Base-by-base conservation (phyloP, 1,284 basidiomycete genomes). In the Cutaneotrichosporon spelunceum region DNA sequence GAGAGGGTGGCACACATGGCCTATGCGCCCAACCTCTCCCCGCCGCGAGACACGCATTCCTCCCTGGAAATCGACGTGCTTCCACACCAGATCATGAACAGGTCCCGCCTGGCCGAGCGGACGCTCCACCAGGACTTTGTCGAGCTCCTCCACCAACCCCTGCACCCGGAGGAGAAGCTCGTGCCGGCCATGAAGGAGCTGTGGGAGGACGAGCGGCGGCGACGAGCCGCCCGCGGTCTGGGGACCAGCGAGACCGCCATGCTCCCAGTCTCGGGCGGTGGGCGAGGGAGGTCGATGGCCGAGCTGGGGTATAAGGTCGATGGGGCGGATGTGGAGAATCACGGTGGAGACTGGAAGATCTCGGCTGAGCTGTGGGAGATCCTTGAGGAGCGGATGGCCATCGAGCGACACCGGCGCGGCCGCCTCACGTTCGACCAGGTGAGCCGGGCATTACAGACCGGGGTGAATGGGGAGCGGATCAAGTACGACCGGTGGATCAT, bases 161-260 rank as follows among this genome's bases (percentile, higher is more conserved):
- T 79, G 8, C 81, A 63, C 21, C 82, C 87, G 3, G 75, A 83
- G 16, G 89, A 91, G 67, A 92, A 91, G 55, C 84, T 96, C 26
- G 90, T 99, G 0, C 83, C 88, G 29, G 88, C 91, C 68, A 88
- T 98, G 57, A 87, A 88, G 58, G 94, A 96, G 75, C 82, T 99
- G 1, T 99, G 95, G 95, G 90, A 94, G 59, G 93, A 96, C 68
- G 95, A 98, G 75, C 86, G 88, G 11, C 81, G 83, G 11, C 84
- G 93, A 4, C 82, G 94, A 19, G 73, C 78, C 16, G 83, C 82
- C 8, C 83, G 82, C 29, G 91, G 91, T 0, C 65, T 73, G 21
- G 69, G 68, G 1, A 63, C 72, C 16, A 68, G 64, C 30, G 72
- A 71, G 47, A 60, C 57, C 3, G 72, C 68, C 19, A 79, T 80